Evolutionary conservation across 2,329 filamentous ascomycete genomes (phyloP), one percentile per base, ranked within the genome.

Genomic region (Penicillium sp.): DNA sequence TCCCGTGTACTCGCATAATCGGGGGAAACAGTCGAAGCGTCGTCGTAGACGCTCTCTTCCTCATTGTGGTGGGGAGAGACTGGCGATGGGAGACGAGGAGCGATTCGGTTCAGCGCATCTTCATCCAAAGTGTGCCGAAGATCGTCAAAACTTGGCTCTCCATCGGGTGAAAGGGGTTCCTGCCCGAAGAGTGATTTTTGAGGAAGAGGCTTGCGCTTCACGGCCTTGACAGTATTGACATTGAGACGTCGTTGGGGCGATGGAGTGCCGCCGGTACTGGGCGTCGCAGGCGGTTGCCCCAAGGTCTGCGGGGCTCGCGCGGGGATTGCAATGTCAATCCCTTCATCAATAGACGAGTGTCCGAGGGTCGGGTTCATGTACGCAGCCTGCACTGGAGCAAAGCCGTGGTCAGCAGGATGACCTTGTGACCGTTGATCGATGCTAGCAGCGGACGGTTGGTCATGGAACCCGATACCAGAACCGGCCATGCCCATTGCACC

Each of bases 1-100:
- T 71, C 76, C 24, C 73, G 75, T 16, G 82, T 85, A 66, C 86
- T 93, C 6, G 86, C 85, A 68, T 91, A 91, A 63, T 91, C 86
- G 0, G 87, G 86, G 22, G 84, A 85, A 10, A 76, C 74, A 4
- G 79, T 79, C 6, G 83, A 84, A 27, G 75, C 76, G 27, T 77
- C 75, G 50, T 87, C 84, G 48, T 86, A 84, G 49, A 67, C 59
- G 48, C 69, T 69, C 42, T 69, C 70, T 18, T 69, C 68, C 41
- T 71, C 68, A 10, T 55, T 55, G 23, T 42, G 51, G 9, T 43
- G 51, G 27, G 60, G 54, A 34, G 58, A 62, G 6, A 53, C 46
- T 5, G 63, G 62, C 3, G 63, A 64, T 40, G 58, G 50, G 24
- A 60, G 57, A 24, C 57, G 62, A 48, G 63, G 57, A n/a, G 65